Evolutionary conservation across 106 monocot species (phyloP).

Genomic region (Dendrobium chrysotoxum): DNA sequence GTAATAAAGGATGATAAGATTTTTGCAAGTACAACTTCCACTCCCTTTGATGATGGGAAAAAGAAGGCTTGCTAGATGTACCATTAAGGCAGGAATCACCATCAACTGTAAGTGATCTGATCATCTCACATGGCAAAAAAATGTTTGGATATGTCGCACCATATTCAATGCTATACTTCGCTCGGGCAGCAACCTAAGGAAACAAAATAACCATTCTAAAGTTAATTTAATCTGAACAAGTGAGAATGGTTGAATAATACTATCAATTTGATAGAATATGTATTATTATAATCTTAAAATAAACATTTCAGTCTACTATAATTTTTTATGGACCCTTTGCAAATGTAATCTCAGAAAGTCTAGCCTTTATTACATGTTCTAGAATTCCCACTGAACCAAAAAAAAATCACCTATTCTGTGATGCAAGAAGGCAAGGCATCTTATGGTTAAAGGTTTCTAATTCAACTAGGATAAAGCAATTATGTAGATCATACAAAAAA

Average conservation of each 20-base stretch:
- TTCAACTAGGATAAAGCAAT: too few species aligned
- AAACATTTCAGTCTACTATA: constrained; percentile 1
- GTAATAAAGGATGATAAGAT: constrained; percentile 74
- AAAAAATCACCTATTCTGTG: not conserved
- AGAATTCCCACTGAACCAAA: not conserved
- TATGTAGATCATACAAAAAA: too few species aligned
- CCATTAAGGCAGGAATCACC: constrained; percentile 1
- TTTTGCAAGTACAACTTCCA: constrained; percentile 65
- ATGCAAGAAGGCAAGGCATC: too few species aligned
- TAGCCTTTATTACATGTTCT: not conserved
- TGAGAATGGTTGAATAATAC: not conserved
- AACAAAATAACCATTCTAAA: not conserved
- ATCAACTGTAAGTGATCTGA: constrained; percentile 1
- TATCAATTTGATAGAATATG: not conserved
- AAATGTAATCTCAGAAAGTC: not conserved
- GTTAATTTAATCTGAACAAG: not conserved
- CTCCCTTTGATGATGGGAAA: constrained; percentile 25
- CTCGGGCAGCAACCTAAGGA: constrained; percentile 62
- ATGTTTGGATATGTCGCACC: constrained; percentile 60
- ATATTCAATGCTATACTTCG: constrained; percentile 76
- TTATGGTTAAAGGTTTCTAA: too few species aligned
- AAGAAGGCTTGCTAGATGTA: constrained; percentile 9
- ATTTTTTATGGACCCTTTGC: not conserved
- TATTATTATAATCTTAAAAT: not conserved
- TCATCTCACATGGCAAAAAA: constrained; percentile 25